phyloP scores from a whole-genome alignment of 2,329 filamentous ascomycete species.

The Samsoniella hepiali region DNA sequence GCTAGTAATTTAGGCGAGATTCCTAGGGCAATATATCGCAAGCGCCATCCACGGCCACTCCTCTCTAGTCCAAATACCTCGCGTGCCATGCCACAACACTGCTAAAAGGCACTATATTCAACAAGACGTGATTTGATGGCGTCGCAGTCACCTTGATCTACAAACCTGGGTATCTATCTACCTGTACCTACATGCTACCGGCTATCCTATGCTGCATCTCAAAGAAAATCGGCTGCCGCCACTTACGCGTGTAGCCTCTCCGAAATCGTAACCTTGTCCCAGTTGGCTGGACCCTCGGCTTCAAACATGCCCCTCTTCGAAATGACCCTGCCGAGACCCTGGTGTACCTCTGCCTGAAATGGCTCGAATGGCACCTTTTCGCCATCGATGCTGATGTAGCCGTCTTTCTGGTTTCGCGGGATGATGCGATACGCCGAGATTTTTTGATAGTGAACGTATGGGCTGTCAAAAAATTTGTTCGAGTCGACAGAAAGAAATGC shows the following conservation, averaged over 20 bases:
- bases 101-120: neutral
- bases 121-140: neutral
- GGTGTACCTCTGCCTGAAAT: constrained; percentile 88
- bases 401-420: constrained; percentile 66
- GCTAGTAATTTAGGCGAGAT: neutral
- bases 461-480: constrained; percentile 75
- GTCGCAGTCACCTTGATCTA: neutral
- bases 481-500: constrained; percentile 70
- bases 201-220: neutral
- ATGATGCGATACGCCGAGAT: constrained; percentile 82
- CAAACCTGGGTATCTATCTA: constrained; percentile 8
- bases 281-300: constrained; percentile 50
- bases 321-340: constrained; percentile 77
- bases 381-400: constrained; percentile 92
- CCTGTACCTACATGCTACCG: too few relatives aligned
- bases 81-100: neutral
- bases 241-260: constrained; percentile 29
- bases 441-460: constrained; percentile 77
- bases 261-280: constrained; percentile 41
- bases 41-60: neutral
- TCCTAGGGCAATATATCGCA: neutral
- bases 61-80: neutral
- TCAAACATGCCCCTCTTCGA: constrained; percentile 75
- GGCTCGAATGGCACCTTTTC: constrained; percentile 82
- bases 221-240: neutral